Evolutionary conservation across 2,329 filamentous ascomycete genomes (phyloP), one percentile per base, ranked within the genome.

Genomic region (Rhinocladiella similis): DNA sequence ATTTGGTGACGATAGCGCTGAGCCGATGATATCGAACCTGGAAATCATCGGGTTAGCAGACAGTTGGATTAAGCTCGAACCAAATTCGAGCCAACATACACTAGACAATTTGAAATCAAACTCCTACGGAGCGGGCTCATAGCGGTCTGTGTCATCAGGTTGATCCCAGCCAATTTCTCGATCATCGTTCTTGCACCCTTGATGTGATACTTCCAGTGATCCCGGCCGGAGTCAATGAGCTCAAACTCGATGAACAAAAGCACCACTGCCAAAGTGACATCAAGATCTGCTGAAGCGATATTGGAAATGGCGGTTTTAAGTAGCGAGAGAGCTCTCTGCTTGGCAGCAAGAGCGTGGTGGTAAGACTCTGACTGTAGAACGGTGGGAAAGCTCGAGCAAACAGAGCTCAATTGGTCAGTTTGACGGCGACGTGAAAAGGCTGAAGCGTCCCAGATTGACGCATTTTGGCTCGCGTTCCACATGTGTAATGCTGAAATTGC

Each of bases 131-230:
- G 18, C 22, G 22, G 22, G 10, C 16, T 49, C 22, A 49, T 19
- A 12, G 12, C 3, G 25, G 53, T 57, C 14, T 59, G 43, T 2
- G 51, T 50, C 33, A 55, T 56, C 36, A 62, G 60, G 27, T 27
- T 51, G 33, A 33, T 18, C 46, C 67, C 56, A 52, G 71, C 68
- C 25, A 77, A 67, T 7, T 69, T 68, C 38, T 72, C 70, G 22
- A 81, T 71, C 18, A 80, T 68, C 53, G 72, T 74, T 60, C 76
- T 75, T n/a, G 77, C 78, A 5, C 79, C 79, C 56, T 78, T 76
- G 47, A 80, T 72, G 56, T 81, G 79, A 33, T 77, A 73, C 60
- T 74, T 80, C 78, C 79, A 81, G 33, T 77, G 74, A 10, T 77
- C 77, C 47, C 72, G 74, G 13, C 79, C 79, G 0, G 78, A 80